A percentile compares a stretch with the other conserved stretches of the same genome.
Conservation (phyloP, 169 alveolate species). For the Cryptosporidium meleagridis region DNA sequence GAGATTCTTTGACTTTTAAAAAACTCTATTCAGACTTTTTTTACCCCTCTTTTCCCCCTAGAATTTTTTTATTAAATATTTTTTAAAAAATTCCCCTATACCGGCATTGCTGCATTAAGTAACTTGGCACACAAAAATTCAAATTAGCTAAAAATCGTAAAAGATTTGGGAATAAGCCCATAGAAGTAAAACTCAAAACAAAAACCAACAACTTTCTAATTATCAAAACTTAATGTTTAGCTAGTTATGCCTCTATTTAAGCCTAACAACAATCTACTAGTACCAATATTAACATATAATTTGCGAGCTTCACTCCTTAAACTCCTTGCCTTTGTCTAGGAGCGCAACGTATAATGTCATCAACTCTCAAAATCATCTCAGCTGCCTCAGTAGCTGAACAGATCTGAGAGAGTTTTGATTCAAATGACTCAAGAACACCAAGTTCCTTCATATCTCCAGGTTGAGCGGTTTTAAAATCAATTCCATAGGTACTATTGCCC, state of each 20-base stretch:
- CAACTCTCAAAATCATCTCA: constrained; percentile 98
- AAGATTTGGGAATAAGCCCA: no score
- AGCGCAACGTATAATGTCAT: constrained; percentile 97
- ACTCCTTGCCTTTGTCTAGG: constrained; percentile 94
- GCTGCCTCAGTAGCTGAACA: constrained; percentile 99
- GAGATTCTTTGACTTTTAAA: neutral
- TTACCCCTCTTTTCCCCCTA: neutral
- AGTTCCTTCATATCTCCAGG: constrained; percentile 94
- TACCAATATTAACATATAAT: neutral
- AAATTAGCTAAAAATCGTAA: neutral
- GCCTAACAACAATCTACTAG: neutral
- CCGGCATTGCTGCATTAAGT: constrained; percentile 22
- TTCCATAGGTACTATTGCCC: constrained; percentile 92
- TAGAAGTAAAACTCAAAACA: neutral
- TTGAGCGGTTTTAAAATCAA: constrained; percentile 91
- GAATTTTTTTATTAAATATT: neutral
- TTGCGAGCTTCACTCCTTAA: neutral
- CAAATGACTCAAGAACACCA: constrained; percentile 96
- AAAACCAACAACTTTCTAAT: neutral
- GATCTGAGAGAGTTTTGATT: constrained; percentile 95
- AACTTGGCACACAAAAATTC: neutral
- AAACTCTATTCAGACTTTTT: constrained; percentile 19
- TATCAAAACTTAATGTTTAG: neutral
- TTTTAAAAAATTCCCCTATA: neutral
- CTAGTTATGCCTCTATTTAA: constrained; percentile 14